These are phyloP conservation scores for Kwoniella sp. DNA, from an alignment of 768 basidiomycete genomes.

Conservation along the genomic window DNA sequence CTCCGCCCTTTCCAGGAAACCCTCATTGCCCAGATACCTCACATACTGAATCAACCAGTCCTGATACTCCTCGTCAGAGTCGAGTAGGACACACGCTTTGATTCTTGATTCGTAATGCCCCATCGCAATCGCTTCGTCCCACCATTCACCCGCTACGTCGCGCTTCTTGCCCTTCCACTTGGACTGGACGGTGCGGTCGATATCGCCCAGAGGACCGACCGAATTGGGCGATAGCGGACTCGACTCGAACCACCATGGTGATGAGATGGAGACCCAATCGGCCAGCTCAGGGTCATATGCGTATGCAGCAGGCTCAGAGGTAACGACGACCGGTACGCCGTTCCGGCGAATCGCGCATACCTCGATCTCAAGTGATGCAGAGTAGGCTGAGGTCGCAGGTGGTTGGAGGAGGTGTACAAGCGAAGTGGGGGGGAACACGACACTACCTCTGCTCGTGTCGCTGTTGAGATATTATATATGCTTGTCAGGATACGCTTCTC, in stretches of 20 bases:
- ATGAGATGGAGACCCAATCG: constrained; percentile 74
- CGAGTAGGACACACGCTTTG: constrained; percentile 71
- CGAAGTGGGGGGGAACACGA: constrained; percentile 69
- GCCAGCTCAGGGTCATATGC: constrained; percentile 72
- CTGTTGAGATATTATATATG: constrained; percentile 57
- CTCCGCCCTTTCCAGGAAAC: constrained; percentile 82
- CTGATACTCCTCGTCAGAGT: constrained; percentile 84
- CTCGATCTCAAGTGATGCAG: constrained; percentile 59
- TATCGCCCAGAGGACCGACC: constrained; percentile 32
- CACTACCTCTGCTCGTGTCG: constrained; percentile 71
- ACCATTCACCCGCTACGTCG: constrained; percentile 66
- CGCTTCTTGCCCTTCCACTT: constrained; percentile 29
- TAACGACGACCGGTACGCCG: constrained; percentile 74
- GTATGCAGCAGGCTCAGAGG: constrained; percentile 76
- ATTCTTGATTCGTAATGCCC: constrained; percentile 85
- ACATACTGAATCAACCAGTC: constrained; percentile 74
- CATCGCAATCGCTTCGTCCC: constrained; percentile 77
- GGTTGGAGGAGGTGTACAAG: constrained; percentile 64
- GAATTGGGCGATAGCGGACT: constrained; percentile 55
- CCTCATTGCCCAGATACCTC: constrained; percentile 84
- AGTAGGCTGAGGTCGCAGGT: constrained; percentile 10
- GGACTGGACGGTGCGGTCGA: constrained; percentile 49
- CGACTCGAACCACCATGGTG: constrained; percentile 81
- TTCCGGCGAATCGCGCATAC: constrained; percentile 73
- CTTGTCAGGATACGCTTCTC: not conserved